A percentile compares a stretch with the other conserved stretches of the same genome.
These are phyloP conservation scores for Pleurostoma richardsiae DNA, from an alignment of 2,329 filamentous ascomycete genomes.

Conservation along the genomic window DNA sequence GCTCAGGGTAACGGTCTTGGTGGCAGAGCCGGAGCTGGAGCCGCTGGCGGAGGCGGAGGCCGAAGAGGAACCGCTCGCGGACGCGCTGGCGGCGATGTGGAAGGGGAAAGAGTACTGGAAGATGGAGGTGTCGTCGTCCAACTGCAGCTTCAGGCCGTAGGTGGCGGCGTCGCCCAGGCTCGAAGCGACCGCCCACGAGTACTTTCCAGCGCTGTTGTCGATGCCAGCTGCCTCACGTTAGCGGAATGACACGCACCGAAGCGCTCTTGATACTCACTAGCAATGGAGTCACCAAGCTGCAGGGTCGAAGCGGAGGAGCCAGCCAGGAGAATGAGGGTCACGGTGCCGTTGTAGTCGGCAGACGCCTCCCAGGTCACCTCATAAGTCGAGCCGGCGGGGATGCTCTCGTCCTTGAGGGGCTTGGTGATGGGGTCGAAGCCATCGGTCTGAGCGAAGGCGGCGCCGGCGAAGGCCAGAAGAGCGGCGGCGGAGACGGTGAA, in stretches of 20 bases:
- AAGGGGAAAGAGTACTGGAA: slow-evolving; percentile 64
- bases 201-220: slow-evolving; percentile 36
- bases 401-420: slow-evolving; percentile 35
- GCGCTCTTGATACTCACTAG: slow-evolving; percentile 37
- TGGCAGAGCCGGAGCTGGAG: slow-evolving; percentile 10
- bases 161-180: slow-evolving; percentile 36
- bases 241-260: background rate
- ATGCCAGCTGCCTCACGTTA: slow-evolving; percentile 33
- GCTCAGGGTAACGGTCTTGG: slow-evolving; percentile 19
- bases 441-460: slow-evolving; percentile 47
- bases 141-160: slow-evolving; percentile 54
- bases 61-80: no score
- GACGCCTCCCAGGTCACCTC: slow-evolving; percentile 45
- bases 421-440: slow-evolving; percentile 50
- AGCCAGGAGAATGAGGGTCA: slow-evolving; percentile 51
- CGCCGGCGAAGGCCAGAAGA: slow-evolving; percentile 45
- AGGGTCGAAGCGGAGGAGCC: slow-evolving; percentile 40
- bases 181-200: slow-evolving; percentile 44
- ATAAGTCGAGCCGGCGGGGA: slow-evolving; percentile 44
- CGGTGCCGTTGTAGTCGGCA: slow-evolving; percentile 32
- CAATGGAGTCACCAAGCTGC: slow-evolving; percentile 34
- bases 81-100: slow-evolving; percentile 33
- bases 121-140: slow-evolving; percentile 37
- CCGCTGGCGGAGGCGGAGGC: slow-evolving; percentile 10
- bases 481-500: slow-evolving; percentile 42